Base-by-base conservation (phyloP, 352 stramenopile species). In the Phytophthora crassamura region DNA sequence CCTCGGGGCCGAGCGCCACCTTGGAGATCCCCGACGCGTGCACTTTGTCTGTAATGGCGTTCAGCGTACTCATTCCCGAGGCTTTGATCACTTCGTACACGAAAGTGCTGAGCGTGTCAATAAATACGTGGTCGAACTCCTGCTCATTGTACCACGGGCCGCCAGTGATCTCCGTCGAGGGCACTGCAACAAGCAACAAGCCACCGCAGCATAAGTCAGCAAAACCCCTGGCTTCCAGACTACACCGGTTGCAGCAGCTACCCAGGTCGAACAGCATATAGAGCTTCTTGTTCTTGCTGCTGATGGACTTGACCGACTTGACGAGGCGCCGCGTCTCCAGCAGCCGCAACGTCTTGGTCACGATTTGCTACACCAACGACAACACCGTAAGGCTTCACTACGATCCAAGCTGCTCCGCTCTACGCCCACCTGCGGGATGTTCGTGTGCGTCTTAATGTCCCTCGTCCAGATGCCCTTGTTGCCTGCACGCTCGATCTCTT, bases 81-180 rank as follows among this genome's bases (percentile, higher is more conserved):
- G 83, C 84, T 50, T 93, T 91, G 74, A 98, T 93, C 48, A 97
- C 83, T 80, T 94, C 80, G 65, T 92, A 93, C 65, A 99, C 88
- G 72, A 98, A 98, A 18, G 92, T 97, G 57, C 93, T 94, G 38
- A 99, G 77, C 56, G 97, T 97, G 49, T 98, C 85, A 74, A 99
- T 98, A 82, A 99, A 99, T 69, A 98, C 97, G 74, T 99, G 94
- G 81, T 99, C 97, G 72, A 99, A 99, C 77, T 99, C 93, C 66
- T 97, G 90, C 59, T 99, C 97, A 64, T 98, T 98, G 84, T 99
- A 99, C 98, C 98, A 99, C 41, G 98, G 95, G 20, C 98, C 98
- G 67, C 98, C 98, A 8, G 97, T 99, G 64, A 99, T 97, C 78
- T 99, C 97, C 50, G 98, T 99, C 5, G 96, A 95, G 33, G 98